Conservation (phyloP, 1,139 yeast genomes). For the Kluyveromyces marxianus region DNA sequence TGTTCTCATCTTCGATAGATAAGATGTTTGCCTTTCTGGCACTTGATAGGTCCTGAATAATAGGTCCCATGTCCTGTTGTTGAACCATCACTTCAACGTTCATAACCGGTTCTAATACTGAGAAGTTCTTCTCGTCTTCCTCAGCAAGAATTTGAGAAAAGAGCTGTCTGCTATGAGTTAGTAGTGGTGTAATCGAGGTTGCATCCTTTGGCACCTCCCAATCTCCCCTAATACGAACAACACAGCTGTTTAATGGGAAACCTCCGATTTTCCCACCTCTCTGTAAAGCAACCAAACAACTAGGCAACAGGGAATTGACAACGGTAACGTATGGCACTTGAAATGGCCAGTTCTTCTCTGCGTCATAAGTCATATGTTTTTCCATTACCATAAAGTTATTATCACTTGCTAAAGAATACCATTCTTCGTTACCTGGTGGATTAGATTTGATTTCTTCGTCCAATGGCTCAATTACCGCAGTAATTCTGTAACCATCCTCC, state of each 20-base stretch:
- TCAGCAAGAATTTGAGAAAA: constrained; percentile 11
- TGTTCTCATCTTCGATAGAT: constrained; percentile 52
- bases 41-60: constrained; percentile 71
- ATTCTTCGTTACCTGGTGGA: constrained; percentile 29
- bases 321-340: constrained; percentile 42
- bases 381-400: constrained; percentile 31
- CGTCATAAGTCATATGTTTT: constrained; percentile 23
- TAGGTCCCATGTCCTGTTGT: constrained; percentile 72
- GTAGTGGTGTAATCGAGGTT: constrained; percentile 18
- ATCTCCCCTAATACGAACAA: constrained; percentile 20
- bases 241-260: constrained; percentile 28
- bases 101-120: constrained; percentile 84
- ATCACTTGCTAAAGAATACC: constrained; percentile 35
- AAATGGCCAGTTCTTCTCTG: constrained; percentile 40
- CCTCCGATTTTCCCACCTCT: constrained; percentile 61
- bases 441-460: constrained; percentile 20
- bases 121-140: constrained; percentile 30
- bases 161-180: constrained; percentile 18
- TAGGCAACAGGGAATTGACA: constrained; percentile 48
- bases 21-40: constrained; percentile 63
- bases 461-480: constrained; percentile 45
- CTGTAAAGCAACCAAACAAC: constrained; percentile 65
- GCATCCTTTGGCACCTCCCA: constrained; percentile 26
- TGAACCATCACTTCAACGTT: constrained; percentile 58
- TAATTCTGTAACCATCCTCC: constrained; percentile 26